Evolutionary conservation across 2,329 filamentous ascomycete genomes (phyloP), one percentile per base, ranked within the genome.

Genomic region (Chaetomium sp.): DNA sequence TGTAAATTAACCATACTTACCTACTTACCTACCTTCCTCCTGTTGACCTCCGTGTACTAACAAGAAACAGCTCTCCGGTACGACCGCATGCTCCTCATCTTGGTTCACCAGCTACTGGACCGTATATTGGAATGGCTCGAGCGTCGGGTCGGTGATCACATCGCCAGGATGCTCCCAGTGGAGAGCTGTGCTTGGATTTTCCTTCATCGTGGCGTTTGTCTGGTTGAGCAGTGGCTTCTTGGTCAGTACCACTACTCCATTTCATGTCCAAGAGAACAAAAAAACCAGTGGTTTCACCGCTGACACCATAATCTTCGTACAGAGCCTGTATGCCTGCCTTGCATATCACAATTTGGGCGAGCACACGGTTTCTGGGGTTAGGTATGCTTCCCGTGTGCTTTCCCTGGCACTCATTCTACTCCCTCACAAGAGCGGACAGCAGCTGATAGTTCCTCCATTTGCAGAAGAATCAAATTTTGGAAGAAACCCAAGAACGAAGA

Each of bases 191-290:
- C 51, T 62, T 50, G 60, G 51, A 3, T 62, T 62, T 49, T 57
- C 51, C 51, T 62, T 62, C 51, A 62, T 57, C 12, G 54, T 62
- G 21, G 60, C 51, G 16, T 62, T 62, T 50, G 49, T 45, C n/a
- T 62, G 53, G 51, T 38, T 62, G 21, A 13, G 56, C 6, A 62
- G 60, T 29, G 60, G 21, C 47, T 62, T 62, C 27, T 38, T 62
- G 35, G 60, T 62, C 45, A 47, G 60, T 23, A 62, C 12, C 35
- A n/a, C n/a, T n/a, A n/a, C 51, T 7, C 42, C 35, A 16, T 29
- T 8, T 23, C 29, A 25, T 35, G 19, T 56, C 12, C 57, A 35
- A 9, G 31, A 13, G 38, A 31, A 38, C n/a, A n/a, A n/a, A n/a
- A n/a, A n/a, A 29, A 12, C 5, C 31, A 9, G 35, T 62, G 33